Conservation (phyloP, 2,329 filamentous ascomycete genomes). For the Pseudocercospora eumusae region DNA sequence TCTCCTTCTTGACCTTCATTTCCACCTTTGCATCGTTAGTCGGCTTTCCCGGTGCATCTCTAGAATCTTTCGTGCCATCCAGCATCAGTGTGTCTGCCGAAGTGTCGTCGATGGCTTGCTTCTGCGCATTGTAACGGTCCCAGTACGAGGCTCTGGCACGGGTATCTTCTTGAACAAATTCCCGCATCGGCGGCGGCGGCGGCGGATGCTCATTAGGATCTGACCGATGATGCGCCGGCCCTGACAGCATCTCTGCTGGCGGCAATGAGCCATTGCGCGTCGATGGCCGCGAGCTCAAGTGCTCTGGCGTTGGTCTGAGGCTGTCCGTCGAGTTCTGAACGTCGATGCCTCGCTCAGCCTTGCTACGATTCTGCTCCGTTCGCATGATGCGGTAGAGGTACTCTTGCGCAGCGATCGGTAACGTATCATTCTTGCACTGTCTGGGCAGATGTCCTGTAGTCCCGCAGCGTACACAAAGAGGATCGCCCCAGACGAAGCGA, state of each 20-base stretch:
- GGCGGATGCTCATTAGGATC: background rate
- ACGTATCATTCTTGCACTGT: constrained; percentile 14
- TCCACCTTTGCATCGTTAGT: background rate
- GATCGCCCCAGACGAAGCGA: constrained; percentile 27
- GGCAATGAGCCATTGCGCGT: background rate
- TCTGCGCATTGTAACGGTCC: constrained; percentile 15
- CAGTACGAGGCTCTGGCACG: constrained; percentile 10
- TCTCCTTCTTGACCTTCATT: background rate
- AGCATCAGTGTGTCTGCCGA: background rate
- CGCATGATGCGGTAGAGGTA: constrained; percentile 21
- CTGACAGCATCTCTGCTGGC: background rate
- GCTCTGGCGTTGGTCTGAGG: constrained; percentile 7
- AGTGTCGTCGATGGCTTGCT: background rate
- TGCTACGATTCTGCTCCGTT: constrained; percentile 22
- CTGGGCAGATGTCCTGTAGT: constrained; percentile 25
- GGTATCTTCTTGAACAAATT: background rate
- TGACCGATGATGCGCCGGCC: background rate
- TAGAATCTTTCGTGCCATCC: background rate
- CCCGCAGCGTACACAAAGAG: constrained; percentile 28
- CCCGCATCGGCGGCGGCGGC: background rate
- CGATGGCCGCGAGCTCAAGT: background rate
- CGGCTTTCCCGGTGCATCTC: constrained; percentile 2
- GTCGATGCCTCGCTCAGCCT: constrained; percentile 17
- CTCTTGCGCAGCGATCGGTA: constrained; percentile 21
- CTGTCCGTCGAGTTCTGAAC: background rate